These are phyloP conservation scores for Neurospora sp. DNA, from an alignment of 495 filamentous ascomycete genomes.

Conservation along the genomic window DNA sequence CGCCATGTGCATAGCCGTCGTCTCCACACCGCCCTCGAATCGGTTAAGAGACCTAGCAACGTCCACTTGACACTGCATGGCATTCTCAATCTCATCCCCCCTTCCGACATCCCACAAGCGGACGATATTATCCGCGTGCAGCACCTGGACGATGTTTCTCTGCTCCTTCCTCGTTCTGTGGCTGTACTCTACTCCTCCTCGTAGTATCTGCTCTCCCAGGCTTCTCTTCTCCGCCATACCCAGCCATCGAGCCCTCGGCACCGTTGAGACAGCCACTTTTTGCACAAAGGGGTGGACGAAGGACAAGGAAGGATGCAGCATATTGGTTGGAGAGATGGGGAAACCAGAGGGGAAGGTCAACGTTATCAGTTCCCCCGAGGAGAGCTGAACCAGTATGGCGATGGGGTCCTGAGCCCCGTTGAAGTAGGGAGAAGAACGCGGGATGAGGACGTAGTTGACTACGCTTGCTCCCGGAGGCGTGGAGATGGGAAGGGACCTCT, in stretches of 20 bases:
- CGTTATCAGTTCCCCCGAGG: slow-evolving; percentile 78
- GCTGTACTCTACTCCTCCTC: slow-evolving; percentile 61
- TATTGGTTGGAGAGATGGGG: slow-evolving; percentile 81
- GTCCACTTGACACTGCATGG: slow-evolving; percentile 71
- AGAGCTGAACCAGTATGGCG: slow-evolving; percentile 64
- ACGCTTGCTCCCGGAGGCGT: slow-evolving; percentile 72
- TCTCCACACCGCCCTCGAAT: slow-evolving; percentile 56
- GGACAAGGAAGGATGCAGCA: slow-evolving; percentile 71
- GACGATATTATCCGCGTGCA: slow-evolving; percentile 80
- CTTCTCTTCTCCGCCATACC: slow-evolving; percentile 69
- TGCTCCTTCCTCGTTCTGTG: slow-evolving; percentile 64
- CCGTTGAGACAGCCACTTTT: slow-evolving; percentile 50
- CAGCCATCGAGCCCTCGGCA: slow-evolving; percentile 75
- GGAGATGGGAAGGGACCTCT: slow-evolving; percentile 55
- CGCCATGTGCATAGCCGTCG: slow-evolving; percentile 65
- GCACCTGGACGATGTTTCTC: slow-evolving; percentile 69
- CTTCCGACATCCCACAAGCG: slow-evolving; percentile 85
- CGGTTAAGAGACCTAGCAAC: slow-evolving; percentile 72
- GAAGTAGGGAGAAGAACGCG: slow-evolving; percentile 72
- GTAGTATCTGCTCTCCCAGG: slow-evolving; percentile 62
- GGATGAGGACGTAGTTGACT: slow-evolving; percentile 73
- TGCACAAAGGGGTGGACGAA: slow-evolving; percentile 84
- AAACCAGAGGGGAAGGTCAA: slow-evolving; percentile 86
- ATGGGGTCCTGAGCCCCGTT: slow-evolving; percentile 83
- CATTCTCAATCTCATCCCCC: slow-evolving; percentile 87